Conservation (phyloP, 2,329 filamentous ascomycete genomes). For the Escovopsis sp. region DNA sequence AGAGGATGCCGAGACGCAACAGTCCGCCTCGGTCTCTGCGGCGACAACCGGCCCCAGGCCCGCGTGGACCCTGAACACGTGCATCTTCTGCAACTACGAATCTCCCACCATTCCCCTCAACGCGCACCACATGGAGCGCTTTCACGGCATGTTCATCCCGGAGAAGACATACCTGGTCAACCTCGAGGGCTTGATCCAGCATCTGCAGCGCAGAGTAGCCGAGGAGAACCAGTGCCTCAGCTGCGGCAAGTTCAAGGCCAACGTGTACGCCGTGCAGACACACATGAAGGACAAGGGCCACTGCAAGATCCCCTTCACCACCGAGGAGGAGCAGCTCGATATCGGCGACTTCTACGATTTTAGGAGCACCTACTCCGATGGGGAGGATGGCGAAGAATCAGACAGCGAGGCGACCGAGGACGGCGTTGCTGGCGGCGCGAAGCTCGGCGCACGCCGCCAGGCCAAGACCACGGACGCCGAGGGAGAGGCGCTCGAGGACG, state of each 20-base stretch:
- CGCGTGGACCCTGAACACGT: conserved; percentile 36
- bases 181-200: conserved; percentile 62
- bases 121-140: conserved; percentile 75
- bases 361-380: conserved; percentile 83
- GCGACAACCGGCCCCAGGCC: conserved; percentile 20
- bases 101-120: conserved; percentile 65
- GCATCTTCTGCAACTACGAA: conserved; percentile 84
- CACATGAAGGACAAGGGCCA: conserved; percentile 97
- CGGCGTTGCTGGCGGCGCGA: conserved; percentile 39
- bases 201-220: conserved; percentile 66
- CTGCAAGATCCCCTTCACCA: conserved; percentile 88
- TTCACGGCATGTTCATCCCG: conserved; percentile 91
- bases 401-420: conserved; percentile 27
- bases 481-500: conserved; percentile 34
- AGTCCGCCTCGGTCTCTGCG: conserved; percentile 28
- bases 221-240: conserved; percentile 73
- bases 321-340: conserved; percentile 78
- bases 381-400: conserved; percentile 47
- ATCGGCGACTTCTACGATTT: conserved; percentile 98
- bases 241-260: conserved; percentile 71
- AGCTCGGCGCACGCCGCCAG: conserved; percentile 47
- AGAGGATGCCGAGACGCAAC: conserved; percentile 19
- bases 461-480: conserved; percentile 35
- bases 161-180: conserved; percentile 75
- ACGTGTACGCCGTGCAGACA: conserved; percentile 68